Conservation (phyloP, 805 yeast genomes). For the Saccharomycopsis sp. region DNA sequence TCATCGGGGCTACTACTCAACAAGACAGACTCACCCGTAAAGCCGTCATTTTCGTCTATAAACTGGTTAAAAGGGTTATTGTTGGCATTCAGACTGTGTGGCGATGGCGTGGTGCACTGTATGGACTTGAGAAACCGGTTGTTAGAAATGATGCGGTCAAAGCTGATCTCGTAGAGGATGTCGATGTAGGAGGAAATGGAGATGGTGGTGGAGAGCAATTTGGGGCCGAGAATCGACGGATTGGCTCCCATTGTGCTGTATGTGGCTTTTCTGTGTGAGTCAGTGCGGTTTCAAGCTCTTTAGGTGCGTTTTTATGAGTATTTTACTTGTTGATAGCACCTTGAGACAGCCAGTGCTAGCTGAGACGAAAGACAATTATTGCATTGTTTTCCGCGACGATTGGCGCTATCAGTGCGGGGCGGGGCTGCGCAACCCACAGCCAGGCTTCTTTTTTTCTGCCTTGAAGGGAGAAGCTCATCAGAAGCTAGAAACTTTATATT, state of each 20-base stretch:
- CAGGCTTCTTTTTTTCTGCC: no score
- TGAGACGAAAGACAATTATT: no score
- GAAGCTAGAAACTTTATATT: no score
- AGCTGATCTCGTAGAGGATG: constrained; percentile 10
- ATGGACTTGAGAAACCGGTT: constrained; percentile 19
- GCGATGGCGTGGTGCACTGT: constrained; percentile 8
- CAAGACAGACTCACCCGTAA: not conserved
- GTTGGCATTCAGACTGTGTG: not conserved
- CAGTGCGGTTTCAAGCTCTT: no score
- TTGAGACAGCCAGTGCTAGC: no score
- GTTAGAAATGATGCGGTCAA: constrained; percentile 14
- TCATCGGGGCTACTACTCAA: not conserved
- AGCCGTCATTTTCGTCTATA: not conserved
- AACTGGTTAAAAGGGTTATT: not conserved
- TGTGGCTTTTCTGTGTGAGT: no score
- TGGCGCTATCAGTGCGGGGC: no score
- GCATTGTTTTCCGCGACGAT: no score
- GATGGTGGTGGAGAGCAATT: constrained; percentile 12
- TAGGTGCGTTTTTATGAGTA: no score
- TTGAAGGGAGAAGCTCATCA: no score
- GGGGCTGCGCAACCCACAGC: no score
- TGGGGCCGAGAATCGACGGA: constrained; percentile 17
- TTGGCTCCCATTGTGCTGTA: constrained; percentile 16
- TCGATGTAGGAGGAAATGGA: constrained; percentile 19
- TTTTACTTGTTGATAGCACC: no score